Percentiles rank a stretch among this genome's conserved stretches.
These are phyloP conservation scores for Pseudofabraea citricarpa DNA, from an alignment of 2,329 filamentous ascomycete genomes.

Conservation along the genomic window DNA sequence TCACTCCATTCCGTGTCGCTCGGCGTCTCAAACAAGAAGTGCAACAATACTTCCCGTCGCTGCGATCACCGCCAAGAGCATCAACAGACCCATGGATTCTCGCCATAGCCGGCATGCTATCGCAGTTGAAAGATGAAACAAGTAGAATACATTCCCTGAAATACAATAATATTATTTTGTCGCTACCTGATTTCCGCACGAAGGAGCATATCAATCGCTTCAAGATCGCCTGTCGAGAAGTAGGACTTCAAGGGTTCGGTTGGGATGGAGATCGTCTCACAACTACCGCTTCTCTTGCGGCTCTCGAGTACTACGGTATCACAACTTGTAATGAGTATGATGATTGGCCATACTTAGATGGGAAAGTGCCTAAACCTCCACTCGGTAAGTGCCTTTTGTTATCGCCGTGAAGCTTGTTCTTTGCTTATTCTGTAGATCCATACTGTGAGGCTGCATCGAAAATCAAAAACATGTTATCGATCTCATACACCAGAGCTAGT, in stretches of 20 bases:
- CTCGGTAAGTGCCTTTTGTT: not conserved
- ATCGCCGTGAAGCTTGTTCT: not conserved
- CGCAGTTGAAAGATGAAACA: not conserved
- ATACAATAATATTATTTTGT: not conserved
- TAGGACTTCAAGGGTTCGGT: not conserved
- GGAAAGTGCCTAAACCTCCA: not conserved
- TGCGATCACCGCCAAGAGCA: not conserved
- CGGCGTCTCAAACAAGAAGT: not conserved
- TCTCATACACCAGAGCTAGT: not conserved
- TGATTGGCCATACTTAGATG: not conserved
- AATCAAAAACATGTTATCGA: not conserved
- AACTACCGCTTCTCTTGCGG: not conserved
- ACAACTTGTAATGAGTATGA: not conserved
- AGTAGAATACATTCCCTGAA: not conserved
- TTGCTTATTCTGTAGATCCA: not conserved
- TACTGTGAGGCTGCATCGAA: not conserved
- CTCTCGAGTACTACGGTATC: not conserved
- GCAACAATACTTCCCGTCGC: not conserved
- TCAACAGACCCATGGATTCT: not conserved
- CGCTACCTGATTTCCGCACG: not conserved
- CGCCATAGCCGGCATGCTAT: not conserved
- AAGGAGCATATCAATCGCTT: not conserved
- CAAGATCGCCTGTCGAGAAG: not conserved
- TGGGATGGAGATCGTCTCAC: not conserved
- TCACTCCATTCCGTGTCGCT: not conserved